These are phyloP conservation scores for Phytophthora megakarya DNA, from an alignment of 352 stramenopile species.

Conservation along the genomic window DNA sequence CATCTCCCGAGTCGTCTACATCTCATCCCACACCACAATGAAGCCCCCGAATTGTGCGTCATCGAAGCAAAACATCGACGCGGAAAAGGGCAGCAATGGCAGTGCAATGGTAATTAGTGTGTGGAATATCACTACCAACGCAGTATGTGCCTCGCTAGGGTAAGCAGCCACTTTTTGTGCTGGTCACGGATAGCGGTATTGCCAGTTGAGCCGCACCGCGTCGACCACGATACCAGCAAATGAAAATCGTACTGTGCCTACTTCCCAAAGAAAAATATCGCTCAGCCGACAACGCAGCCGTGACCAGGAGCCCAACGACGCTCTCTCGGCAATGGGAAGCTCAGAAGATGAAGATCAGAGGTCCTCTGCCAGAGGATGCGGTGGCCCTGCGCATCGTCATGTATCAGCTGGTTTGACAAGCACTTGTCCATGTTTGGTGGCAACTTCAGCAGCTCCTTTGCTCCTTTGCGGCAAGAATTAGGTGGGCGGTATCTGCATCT, in stretches of 20 bases:
- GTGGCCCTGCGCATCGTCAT: background rate
- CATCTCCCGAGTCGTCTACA: slow-evolving; percentile 11
- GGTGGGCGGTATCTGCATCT: slow-evolving; percentile 20
- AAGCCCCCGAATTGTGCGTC: background rate
- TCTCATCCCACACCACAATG: background rate
- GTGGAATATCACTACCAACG: too few species aligned
- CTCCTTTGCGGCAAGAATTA: slow-evolving; percentile 29
- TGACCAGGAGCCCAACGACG: background rate
- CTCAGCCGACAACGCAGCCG: slow-evolving; percentile 14
- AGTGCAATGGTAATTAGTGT: too few species aligned
- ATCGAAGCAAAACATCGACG: too few species aligned
- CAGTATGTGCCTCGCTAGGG: too few species aligned
- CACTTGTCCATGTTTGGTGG: background rate
- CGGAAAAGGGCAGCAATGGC: too few species aligned
- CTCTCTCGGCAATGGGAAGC: background rate
- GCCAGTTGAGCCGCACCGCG: slow-evolving; percentile 1
- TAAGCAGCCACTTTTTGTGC: too few species aligned
- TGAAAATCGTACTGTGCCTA: background rate
- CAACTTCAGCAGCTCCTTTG: too few species aligned
- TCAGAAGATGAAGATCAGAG: too few species aligned
- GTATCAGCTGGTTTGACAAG: slow-evolving; percentile 15
- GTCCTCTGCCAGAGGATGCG: slow-evolving; percentile 9
- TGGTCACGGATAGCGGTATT: too few species aligned
- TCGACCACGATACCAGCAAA: background rate
- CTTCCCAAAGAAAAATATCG: slow-evolving; percentile 15